Evolutionary conservation across 768 basidiomycete species (phyloP).

Genomic region (Clavulina sp.): DNA sequence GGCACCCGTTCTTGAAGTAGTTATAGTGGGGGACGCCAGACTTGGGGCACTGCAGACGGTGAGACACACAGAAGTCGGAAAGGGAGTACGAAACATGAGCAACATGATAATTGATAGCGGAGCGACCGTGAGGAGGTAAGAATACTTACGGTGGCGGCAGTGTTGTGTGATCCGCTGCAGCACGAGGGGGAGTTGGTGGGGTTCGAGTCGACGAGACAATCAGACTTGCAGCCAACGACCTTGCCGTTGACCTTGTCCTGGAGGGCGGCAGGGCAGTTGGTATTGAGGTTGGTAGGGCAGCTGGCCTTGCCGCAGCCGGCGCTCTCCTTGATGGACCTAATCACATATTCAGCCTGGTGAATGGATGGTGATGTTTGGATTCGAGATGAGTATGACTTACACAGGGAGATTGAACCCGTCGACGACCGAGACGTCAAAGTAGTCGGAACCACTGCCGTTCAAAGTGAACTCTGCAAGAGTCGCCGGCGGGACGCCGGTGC

Average conservation of each 20-base stretch:
- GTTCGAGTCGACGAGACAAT: conserved; percentile 13
- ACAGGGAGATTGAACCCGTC: conserved; percentile 10
- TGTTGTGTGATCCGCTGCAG: conserved; percentile 12
- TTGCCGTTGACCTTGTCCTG: no score
- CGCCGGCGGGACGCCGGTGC: conserved; percentile 20
- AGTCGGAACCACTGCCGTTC: no score
- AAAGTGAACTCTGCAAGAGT: conserved; percentile 12
- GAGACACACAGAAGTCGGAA: not conserved
- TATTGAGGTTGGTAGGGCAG: conserved; percentile 9
- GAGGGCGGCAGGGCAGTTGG: no score
- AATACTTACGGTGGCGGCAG: conserved; percentile 9
- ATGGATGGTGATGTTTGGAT: no score
- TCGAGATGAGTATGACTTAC: no score
- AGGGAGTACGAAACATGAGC: not conserved
- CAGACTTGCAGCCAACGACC: conserved; percentile 14
- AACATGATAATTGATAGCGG: not conserved
- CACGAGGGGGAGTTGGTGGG: conserved; percentile 12
- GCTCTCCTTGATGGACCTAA: conserved; percentile 10
- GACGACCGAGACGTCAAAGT: conserved; percentile 11
- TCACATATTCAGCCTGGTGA: no score
- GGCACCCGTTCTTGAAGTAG: conserved; percentile 10
- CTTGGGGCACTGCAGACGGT: not conserved
- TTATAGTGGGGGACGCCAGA: conserved; percentile 12
- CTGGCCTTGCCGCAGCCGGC: conserved; percentile 6
- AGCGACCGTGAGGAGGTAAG: not conserved